Percentiles rank a stretch among this genome's conserved stretches.
Evolutionary conservation across 805 yeast species (phyloP).

Genomic region (Candida chilensis): DNA sequence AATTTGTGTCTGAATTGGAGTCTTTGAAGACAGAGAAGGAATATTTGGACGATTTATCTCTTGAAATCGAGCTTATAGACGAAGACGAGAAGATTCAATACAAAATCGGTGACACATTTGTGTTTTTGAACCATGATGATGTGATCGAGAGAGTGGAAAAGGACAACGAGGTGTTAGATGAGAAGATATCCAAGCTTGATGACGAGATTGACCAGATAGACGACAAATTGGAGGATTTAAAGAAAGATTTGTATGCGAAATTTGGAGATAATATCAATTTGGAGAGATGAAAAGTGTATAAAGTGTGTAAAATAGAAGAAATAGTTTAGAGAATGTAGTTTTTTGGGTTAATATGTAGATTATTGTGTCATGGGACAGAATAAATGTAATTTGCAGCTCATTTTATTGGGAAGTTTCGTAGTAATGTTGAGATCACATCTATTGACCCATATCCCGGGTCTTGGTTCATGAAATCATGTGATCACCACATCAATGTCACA

Average conservation of each 20-base stretch:
- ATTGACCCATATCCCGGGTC: too few relatives aligned
- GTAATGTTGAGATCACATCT: too few relatives aligned
- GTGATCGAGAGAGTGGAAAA: conserved; percentile 61
- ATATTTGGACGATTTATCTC: conserved; percentile 73
- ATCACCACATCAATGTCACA: too few relatives aligned
- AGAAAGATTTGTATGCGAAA: conserved; percentile 72
- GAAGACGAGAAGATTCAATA: conserved; percentile 63
- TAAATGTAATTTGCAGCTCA: too few relatives aligned
- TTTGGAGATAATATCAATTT: conserved; percentile 86
- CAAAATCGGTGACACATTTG: conserved; percentile 73
- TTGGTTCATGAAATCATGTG: too few relatives aligned
- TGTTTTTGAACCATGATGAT: conserved; percentile 56
- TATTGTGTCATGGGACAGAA: too few relatives aligned
- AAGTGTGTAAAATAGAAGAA: neutral
- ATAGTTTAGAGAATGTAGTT: too few relatives aligned
- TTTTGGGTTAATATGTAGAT: too few relatives aligned
- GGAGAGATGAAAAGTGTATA: conserved; percentile 44
- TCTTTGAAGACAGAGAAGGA: conserved; percentile 64
- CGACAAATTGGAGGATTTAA: conserved; percentile 48
- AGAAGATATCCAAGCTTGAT: conserved; percentile 35
- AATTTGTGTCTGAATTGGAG: conserved; percentile 37
- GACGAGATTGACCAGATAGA: conserved; percentile 41
- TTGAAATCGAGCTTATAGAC: conserved; percentile 83
- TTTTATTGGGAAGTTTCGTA: too few relatives aligned
- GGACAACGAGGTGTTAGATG: conserved; percentile 47